A percentile compares a stretch with the other conserved stretches of the same genome.
phyloP scores from a whole-genome alignment of 441 rosid species.

The Metrosideros polymorpha region DNA sequence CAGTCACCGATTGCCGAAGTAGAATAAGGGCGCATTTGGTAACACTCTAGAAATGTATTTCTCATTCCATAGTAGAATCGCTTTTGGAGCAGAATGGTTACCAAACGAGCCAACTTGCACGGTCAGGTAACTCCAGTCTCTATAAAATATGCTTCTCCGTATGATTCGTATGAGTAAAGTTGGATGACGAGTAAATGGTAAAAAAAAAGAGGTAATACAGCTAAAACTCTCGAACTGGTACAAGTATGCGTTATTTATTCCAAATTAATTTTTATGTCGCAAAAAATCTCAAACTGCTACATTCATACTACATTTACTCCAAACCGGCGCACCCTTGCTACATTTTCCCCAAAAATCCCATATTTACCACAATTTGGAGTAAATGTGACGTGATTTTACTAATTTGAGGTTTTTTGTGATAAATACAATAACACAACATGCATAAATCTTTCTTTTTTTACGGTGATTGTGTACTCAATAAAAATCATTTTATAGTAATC shows the following conservation, averaged over 20 bases:
- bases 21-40: no score
- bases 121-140: background rate
- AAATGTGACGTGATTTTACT: no score
- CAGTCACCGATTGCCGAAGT: no score
- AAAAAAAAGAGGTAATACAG: background rate
- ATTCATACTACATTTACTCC: accelerated
- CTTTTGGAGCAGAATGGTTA: no score
- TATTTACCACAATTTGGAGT: background rate
- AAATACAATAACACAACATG: background rate
- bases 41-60: no score
- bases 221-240: background rate
- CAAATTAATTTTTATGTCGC: background rate
- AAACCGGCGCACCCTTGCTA: no score
- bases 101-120: no score
- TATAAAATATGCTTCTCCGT: background rate
- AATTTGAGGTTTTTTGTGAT: background rate
- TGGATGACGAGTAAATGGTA: background rate
- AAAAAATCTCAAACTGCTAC: background rate
- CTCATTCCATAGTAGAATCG: no score
- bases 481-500: no score
- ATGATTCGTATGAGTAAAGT: background rate
- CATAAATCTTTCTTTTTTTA: no score
- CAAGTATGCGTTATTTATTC: no score
- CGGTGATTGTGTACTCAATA: no score
- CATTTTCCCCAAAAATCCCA: background rate